A percentile compares a stretch with the other conserved stretches of the same genome.
Evolutionary conservation across 2,329 filamentous ascomycete species (phyloP).

Genomic region (Aspergillus japonicus): DNA sequence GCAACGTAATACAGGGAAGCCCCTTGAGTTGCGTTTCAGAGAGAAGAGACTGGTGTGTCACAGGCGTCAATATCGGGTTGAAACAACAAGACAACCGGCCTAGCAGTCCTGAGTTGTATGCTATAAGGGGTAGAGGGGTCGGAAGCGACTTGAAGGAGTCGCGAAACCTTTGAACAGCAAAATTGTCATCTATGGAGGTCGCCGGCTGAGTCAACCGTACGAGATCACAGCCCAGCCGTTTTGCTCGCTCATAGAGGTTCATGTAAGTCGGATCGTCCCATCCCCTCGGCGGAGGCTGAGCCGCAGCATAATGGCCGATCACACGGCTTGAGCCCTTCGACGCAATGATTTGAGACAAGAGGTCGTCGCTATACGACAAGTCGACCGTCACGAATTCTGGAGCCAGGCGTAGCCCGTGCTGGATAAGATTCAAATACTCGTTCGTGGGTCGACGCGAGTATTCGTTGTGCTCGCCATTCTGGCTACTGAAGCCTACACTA

Average conservation of each 20-base stretch:
- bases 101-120: slow-evolving; percentile 63
- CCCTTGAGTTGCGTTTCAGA: slow-evolving; percentile 44
- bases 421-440: slow-evolving; percentile 57
- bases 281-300: slow-evolving; percentile 42
- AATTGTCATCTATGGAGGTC: slow-evolving; percentile 60
- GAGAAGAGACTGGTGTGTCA: slow-evolving; percentile 53
- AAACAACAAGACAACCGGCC: slow-evolving; percentile 66
- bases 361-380: slow-evolving; percentile 54
- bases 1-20: slow-evolving; percentile 57
- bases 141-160: slow-evolving; percentile 48
- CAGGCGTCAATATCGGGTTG: slow-evolving; percentile 64
- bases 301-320: slow-evolving; percentile 57
- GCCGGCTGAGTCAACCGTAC: slow-evolving; percentile 62
- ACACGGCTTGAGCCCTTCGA: slow-evolving; percentile 59
- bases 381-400: slow-evolving; percentile 65
- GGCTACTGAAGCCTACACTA: slow-evolving; percentile 15
- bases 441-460: slow-evolving; percentile 27
- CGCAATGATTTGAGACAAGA: slow-evolving; percentile 52
- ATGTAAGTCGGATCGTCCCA: slow-evolving; percentile 61
- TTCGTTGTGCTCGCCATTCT: slow-evolving; percentile 26
- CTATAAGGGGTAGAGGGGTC: slow-evolving; percentile 54
- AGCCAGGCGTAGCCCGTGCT: slow-evolving; percentile 60
- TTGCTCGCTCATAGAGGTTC: slow-evolving; percentile 59
- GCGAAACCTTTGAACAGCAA: slow-evolving; percentile 58
- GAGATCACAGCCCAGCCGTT: slow-evolving; percentile 59